These are phyloP conservation scores for Trichosanthes cucumerina DNA, from an alignment of 306 rosid species.

Conservation along the genomic window DNA sequence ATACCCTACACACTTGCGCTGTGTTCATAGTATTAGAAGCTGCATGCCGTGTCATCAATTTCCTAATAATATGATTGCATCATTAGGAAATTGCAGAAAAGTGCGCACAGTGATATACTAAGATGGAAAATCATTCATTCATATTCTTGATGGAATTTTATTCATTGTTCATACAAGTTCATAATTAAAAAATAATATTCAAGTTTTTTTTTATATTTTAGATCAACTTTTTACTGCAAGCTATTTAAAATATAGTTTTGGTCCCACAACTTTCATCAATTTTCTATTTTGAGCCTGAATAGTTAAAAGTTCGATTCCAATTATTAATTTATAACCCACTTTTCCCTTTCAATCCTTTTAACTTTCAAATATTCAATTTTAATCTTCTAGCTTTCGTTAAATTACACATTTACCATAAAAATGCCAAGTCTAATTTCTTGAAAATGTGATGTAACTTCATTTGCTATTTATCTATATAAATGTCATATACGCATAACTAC, in stretches of 20 bases:
- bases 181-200: background rate
- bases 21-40: background rate
- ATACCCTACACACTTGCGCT: background rate
- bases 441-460: too few species aligned
- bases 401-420: background rate
- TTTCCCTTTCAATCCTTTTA: background rate
- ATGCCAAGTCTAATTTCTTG: too few species aligned
- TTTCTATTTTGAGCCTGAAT: background rate
- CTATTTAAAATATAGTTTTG: background rate
- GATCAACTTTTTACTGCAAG: background rate
- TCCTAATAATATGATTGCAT: background rate
- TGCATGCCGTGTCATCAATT: background rate
- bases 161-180: background rate
- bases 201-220: background rate
- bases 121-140: background rate
- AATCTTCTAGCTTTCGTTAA: background rate
- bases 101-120: background rate
- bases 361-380: too few species aligned
- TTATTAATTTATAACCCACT: background rate
- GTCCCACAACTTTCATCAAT: background rate
- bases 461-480: too few species aligned
- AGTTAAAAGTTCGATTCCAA: background rate
- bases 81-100: background rate
- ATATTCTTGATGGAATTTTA: background rate
- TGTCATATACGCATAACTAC: too few species aligned